Conservation (phyloP, 768 basidiomycete genomes). For the Tylopilus balloui region DNA sequence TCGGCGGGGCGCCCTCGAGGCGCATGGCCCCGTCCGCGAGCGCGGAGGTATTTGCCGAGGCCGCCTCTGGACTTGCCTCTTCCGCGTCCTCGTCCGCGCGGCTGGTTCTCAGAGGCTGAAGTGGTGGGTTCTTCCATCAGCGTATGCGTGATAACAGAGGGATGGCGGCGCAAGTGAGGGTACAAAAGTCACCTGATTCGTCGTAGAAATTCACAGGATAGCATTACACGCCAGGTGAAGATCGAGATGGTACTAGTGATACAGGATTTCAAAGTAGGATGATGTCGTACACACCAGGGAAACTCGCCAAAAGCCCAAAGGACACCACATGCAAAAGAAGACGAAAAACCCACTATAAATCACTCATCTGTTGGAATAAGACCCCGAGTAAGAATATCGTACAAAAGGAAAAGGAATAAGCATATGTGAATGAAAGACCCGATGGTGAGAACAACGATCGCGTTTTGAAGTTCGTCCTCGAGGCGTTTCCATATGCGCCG, state of each 20-base stretch:
- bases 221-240: constrained; percentile 1
- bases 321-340: constrained; percentile 2
- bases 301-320: constrained; percentile 2
- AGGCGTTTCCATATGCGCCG: constrained; percentile 15
- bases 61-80: constrained; percentile 62
- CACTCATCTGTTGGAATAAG: constrained; percentile 25
- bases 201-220: neutral
- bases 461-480: constrained; percentile 29
- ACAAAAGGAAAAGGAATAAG: constrained; percentile 26
- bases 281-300: constrained; percentile 1
- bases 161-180: neutral
- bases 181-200: too few species aligned
- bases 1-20: constrained; percentile 63
- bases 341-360: too few species aligned
- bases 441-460: constrained; percentile 21
- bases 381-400: constrained; percentile 28
- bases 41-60: constrained; percentile 69
- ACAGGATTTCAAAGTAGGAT: constrained; percentile 5
- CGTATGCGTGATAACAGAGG: neutral
- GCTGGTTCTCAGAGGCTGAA: constrained; percentile 9
- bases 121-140: constrained; percentile 18
- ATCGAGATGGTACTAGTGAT: constrained; percentile 8
- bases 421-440: constrained; percentile 28
- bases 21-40: constrained; percentile 59
- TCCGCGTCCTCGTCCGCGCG: constrained; percentile 41